Percentiles rank a stretch among this genome's conserved stretches.
Evolutionary conservation across 139 green algal genomes (phyloP).

Genomic region (Deuterostichococcus epilithicus): DNA sequence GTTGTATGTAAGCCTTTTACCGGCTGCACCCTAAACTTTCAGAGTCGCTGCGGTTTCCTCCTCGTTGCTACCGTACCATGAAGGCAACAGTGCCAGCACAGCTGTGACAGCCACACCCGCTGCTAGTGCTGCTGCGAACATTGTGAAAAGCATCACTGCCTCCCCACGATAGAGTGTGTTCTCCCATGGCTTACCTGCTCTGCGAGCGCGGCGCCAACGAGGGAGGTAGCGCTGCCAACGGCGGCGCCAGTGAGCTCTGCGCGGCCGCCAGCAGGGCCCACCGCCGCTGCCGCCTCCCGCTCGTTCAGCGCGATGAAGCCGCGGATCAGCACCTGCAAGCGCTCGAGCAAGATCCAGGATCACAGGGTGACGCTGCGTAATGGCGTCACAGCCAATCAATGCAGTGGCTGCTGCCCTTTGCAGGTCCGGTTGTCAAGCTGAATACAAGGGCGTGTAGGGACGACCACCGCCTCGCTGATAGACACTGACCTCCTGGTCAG

Average conservation of each 20-base stretch:
- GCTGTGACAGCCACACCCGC: too few relatives aligned
- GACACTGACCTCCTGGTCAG: neutral
- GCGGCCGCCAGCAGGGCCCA: neutral
- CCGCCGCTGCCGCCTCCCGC: neutral
- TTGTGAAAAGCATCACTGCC: too few relatives aligned
- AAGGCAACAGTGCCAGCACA: too few relatives aligned
- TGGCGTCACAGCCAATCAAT: neutral
- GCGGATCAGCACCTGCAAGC: constrained; percentile 8
- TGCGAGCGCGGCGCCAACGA: neutral
- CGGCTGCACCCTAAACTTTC: too few relatives aligned
- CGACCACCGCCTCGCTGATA: neutral
- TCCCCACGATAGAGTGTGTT: too few relatives aligned
- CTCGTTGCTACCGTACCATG: too few relatives aligned
- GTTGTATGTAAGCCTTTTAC: too few relatives aligned
- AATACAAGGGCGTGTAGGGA: neutral
- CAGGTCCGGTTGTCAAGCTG: neutral
- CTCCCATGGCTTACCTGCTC: neutral
- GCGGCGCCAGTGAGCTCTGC: too few relatives aligned
- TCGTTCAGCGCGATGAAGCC: constrained; percentile 12
- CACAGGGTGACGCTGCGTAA: neutral
- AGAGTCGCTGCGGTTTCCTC: too few relatives aligned
- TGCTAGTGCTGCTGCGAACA: too few relatives aligned
- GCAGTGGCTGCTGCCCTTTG: neutral
- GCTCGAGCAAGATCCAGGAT: neutral
- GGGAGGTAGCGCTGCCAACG: too few relatives aligned